Conservation (phyloP, 1,284 basidiomycete species). For the Coniferiporia weirii region DNA sequence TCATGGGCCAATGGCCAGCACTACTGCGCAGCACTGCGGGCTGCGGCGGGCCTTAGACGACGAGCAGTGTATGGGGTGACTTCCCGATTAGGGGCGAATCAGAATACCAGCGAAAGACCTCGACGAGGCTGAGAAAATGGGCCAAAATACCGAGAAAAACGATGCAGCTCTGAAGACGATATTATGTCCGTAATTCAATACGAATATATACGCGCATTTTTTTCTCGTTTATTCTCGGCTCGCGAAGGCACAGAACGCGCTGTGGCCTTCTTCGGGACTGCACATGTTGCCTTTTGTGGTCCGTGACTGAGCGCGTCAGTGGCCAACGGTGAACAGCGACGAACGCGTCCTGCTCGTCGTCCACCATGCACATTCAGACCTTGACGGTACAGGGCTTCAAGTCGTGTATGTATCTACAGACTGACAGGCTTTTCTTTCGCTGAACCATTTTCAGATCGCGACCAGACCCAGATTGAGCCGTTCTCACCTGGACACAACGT, state of each 20-base stretch:
- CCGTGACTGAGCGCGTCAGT: background rate
- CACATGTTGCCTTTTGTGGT: background rate
- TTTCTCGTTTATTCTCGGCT: too few relatives aligned
- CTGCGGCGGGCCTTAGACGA: background rate
- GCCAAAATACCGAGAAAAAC: too few relatives aligned
- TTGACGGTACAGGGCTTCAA: conserved; percentile 97
- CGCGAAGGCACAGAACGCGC: background rate
- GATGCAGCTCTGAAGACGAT: too few relatives aligned
- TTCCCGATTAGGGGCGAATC: background rate
- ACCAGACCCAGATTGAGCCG: conserved; percentile 79
- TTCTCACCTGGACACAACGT: conserved; percentile 88
- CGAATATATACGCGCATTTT: too few relatives aligned
- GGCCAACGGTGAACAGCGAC: background rate
- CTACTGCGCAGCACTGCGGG: background rate
- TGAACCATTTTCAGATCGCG: conserved; percentile 48
- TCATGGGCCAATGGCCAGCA: conserved; percentile 1
- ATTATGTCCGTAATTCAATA: too few relatives aligned
- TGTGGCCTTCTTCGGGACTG: background rate
- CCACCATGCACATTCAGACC: conserved; percentile 80
- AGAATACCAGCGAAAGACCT: too few relatives aligned
- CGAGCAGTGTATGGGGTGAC: background rate
- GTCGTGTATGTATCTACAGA: conserved; percentile 59
- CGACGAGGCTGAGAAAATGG: too few relatives aligned
- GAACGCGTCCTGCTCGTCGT: conserved; percentile 7
- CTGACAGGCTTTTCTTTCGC: background rate